phyloP scores from a whole-genome alignment of 192 early-diverging fungal genomes.

The Entrophospora sp. region DNA sequence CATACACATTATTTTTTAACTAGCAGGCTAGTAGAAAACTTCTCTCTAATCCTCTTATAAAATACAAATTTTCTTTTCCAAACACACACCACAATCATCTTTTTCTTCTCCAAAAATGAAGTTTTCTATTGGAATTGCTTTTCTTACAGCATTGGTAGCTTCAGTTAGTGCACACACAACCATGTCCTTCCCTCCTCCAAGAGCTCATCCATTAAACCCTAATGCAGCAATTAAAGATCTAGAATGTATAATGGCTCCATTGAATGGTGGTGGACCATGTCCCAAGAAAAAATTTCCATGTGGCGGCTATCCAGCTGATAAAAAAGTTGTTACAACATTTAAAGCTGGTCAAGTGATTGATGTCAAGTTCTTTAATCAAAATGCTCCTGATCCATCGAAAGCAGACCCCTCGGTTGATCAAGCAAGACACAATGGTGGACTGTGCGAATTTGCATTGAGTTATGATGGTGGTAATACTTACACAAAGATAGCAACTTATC shows the following conservation, averaged over 20 bases:
- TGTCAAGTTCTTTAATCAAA: slow-evolving; percentile 38
- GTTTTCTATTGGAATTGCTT: background rate
- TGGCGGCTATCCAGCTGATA: slow-evolving; percentile 26
- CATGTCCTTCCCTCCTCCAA: slow-evolving; percentile 28
- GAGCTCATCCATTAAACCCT: slow-evolving; percentile 24
- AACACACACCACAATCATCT: too few relatives aligned
- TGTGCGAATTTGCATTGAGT: slow-evolving; percentile 61
- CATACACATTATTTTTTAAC: too few relatives aligned
- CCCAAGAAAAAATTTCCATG: slow-evolving; percentile 26
- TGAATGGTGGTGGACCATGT: slow-evolving; percentile 4
- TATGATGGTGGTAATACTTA: slow-evolving; percentile 55
- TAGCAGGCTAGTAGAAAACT: too few relatives aligned
- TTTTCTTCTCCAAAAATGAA: slow-evolving; percentile 15
- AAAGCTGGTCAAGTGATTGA: slow-evolving; percentile 37
- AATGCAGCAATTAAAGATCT: background rate
- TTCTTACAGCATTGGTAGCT: slow-evolving; percentile 10
- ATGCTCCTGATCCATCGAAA: slow-evolving; percentile 12
- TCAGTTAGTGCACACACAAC: slow-evolving; percentile 26
- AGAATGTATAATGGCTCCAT: background rate
- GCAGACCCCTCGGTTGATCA: slow-evolving; percentile 21
- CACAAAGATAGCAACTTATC: slow-evolving; percentile 34
- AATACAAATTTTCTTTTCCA: too few relatives aligned
- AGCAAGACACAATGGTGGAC: slow-evolving; percentile 55
- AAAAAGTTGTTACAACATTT: slow-evolving; percentile 31
- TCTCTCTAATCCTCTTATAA: too few relatives aligned